These are phyloP conservation scores for Abortiporus biennis DNA, from an alignment of 1,284 basidiomycete genomes.

Conservation along the genomic window DNA sequence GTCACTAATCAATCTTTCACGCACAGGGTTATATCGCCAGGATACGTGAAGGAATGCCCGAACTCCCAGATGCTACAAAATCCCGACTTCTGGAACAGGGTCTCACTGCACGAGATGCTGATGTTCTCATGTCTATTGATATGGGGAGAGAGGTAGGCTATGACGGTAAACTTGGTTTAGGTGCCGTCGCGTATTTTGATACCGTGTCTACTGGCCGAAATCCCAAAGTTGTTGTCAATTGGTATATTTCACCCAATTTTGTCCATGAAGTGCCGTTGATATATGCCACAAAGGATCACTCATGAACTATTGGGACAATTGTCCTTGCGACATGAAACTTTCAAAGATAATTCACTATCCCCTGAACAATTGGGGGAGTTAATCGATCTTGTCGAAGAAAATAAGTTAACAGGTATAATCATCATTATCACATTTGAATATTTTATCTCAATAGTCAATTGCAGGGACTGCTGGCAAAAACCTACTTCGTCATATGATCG, in stretches of 20 bases:
- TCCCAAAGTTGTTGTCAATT: slow-evolving; percentile 76
- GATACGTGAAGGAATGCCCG: slow-evolving; percentile 61
- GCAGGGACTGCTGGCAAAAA: slow-evolving; percentile 68
- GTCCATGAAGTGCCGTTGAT: no score
- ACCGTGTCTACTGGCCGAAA: slow-evolving; percentile 50
- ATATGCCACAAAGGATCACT: slow-evolving; percentile 58
- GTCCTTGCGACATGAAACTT: slow-evolving; percentile 50
- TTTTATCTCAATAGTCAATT: no score
- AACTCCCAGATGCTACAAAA: slow-evolving; percentile 69
- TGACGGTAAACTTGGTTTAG: slow-evolving; percentile 47
- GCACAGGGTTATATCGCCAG: slow-evolving; percentile 53
- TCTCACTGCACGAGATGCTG: slow-evolving; percentile 60
- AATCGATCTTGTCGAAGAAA: slow-evolving; percentile 68
- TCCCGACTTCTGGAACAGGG: slow-evolving; percentile 48
- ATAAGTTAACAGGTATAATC: slow-evolving; percentile 58
- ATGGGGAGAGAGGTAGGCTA: slow-evolving; percentile 53
- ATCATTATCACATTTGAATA: slow-evolving; percentile 1
- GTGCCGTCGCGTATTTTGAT: slow-evolving; percentile 75
- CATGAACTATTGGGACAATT: slow-evolving; percentile 83
- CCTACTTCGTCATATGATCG: slow-evolving; percentile 60
- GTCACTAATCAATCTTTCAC: not conserved
- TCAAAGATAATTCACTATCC: slow-evolving; percentile 58
- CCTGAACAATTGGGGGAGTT: slow-evolving; percentile 68
- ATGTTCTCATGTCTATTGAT: slow-evolving; percentile 75
- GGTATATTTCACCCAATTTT: slow-evolving; percentile 44